These are phyloP conservation scores for Osmanthus fragrans DNA, from an alignment of 257 asterid species.

Conservation along the genomic window DNA sequence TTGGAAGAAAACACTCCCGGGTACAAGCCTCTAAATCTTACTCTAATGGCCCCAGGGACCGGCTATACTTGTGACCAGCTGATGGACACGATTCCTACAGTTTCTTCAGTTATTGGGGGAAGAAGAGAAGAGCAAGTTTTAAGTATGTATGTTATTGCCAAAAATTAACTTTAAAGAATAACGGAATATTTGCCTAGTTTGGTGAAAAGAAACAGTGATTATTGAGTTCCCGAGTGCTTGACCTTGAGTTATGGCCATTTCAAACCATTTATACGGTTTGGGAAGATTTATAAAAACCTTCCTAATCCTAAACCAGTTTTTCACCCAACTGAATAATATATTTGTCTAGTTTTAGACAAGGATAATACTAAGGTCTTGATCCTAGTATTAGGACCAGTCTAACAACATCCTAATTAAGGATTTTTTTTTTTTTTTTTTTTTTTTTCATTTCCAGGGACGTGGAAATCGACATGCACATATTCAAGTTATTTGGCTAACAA, in stretches of 20 bases:
- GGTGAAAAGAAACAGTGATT: no score
- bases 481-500: slow-evolving; percentile 48
- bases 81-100: slow-evolving; percentile 48
- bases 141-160: slow-evolving; percentile 38
- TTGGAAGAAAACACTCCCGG: slow-evolving; percentile 40
- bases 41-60: slow-evolving; percentile 59
- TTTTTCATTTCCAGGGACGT: slow-evolving; percentile 40
- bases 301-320: no score
- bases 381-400: neutral
- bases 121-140: slow-evolving; percentile 63
- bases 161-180: neutral
- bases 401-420: neutral
- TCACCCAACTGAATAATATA: no score
- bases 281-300: no score
- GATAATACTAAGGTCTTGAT: neutral
- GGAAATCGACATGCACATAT: slow-evolving; percentile 56
- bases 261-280: no score
- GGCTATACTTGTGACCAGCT: slow-evolving; percentile 59
- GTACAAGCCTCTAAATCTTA: slow-evolving; percentile 45
- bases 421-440: no score
- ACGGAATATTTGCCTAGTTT: no score
- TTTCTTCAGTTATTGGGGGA: slow-evolving; percentile 51
- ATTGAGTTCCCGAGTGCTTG: no score
- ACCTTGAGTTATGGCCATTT: no score
- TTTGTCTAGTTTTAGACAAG: no score